phyloP scores from a whole-genome alignment of 2,329 filamentous ascomycete genomes.

The Trichophyton schoenleinii region DNA sequence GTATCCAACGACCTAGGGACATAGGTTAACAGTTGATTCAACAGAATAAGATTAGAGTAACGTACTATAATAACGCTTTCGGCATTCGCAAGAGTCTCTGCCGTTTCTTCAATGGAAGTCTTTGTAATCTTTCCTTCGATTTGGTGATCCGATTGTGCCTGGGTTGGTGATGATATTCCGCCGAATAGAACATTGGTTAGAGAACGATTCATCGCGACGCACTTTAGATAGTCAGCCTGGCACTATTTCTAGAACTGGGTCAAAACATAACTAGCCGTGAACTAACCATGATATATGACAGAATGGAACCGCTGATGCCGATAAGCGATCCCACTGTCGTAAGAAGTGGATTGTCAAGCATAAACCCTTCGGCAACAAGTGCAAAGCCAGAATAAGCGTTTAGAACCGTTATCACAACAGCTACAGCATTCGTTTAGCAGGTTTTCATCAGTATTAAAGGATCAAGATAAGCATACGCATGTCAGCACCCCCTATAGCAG shows the following conservation, averaged over 20 bases:
- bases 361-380: conserved; percentile 78
- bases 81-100: conserved; percentile 59
- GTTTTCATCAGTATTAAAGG: neutral
- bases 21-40: neutral
- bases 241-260: neutral
- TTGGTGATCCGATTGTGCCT: conserved; percentile 55
- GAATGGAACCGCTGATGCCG: conserved; percentile 74
- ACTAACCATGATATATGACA: conserved; percentile 61
- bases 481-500: conserved; percentile 82
- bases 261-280: neutral
- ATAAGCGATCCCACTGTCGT: conserved; percentile 80
- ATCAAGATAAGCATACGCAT: conserved; percentile 48
- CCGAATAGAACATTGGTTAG: conserved; percentile 84
- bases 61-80: conserved; percentile 70
- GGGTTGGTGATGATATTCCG: conserved; percentile 55
- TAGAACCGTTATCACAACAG: conserved; percentile 76
- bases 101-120: conserved; percentile 67
- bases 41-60: conserved; percentile 39
- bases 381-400: conserved; percentile 89
- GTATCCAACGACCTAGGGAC: conserved; percentile 58
- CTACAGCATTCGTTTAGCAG: conserved; percentile 21
- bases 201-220: conserved; percentile 81
- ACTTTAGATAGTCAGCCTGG: conserved; percentile 30
- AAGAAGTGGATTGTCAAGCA: conserved; percentile 76
- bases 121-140: conserved; percentile 69